A percentile compares a stretch with the other conserved stretches of the same genome.
These are phyloP conservation scores for Coemansia sp. DNA, from an alignment of 192 early-diverging fungal genomes.

Conservation along the genomic window DNA sequence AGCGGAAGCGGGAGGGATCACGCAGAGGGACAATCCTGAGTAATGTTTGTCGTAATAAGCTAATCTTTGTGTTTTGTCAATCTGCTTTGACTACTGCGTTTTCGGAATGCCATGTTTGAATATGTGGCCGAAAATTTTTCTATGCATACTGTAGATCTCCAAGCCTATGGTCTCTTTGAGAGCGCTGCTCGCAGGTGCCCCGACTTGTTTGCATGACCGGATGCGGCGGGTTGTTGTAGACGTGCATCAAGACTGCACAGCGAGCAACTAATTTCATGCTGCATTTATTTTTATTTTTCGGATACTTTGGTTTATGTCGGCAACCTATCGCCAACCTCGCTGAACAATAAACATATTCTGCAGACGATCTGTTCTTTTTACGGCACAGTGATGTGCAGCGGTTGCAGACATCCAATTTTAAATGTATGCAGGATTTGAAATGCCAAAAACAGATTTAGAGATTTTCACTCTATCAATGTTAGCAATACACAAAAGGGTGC, in stretches of 20 bases:
- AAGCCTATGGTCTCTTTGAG: constrained; percentile 48
- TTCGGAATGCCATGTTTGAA: too few species aligned
- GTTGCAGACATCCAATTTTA: not conserved
- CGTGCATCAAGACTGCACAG: not conserved
- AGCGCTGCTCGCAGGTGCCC: constrained; percentile 35
- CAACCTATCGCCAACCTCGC: not conserved
- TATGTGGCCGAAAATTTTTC: not conserved
- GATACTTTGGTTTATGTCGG: not conserved
- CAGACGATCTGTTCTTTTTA: constrained; percentile 5
- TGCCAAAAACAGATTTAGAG: not conserved
- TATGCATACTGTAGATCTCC: constrained; percentile 39
- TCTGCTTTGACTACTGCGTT: too few species aligned
- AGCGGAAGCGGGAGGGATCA: not conserved
- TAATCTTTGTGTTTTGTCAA: constrained; percentile 1
- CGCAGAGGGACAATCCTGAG: too few species aligned
- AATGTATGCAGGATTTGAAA: constrained; percentile 1
- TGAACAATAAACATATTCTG: not conserved
- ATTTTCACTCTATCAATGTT: too few species aligned
- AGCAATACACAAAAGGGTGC: too few species aligned
- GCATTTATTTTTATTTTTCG: constrained; percentile 6
- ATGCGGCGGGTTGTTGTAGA: not conserved
- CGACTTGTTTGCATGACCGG: constrained; percentile 27
- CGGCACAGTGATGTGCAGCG: too few species aligned
- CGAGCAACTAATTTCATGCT: not conserved
- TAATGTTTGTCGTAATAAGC: not conserved